Base-by-base conservation (phyloP, 2,329 filamentous ascomycete species). In the Acrodontium crateriforme region DNA sequence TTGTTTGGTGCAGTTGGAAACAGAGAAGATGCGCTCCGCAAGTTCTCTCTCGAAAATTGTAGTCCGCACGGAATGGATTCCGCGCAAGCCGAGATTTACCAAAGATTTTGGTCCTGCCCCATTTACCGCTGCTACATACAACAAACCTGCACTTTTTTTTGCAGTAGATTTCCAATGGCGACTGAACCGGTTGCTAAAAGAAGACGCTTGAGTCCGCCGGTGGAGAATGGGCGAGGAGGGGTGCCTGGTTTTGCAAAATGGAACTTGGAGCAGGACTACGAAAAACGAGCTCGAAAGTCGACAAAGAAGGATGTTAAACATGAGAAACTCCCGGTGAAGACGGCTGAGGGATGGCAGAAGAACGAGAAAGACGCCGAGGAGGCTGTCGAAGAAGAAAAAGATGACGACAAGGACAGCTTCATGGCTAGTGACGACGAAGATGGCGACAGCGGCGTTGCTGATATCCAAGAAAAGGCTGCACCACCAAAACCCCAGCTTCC, bases 231-330 rank as follows among this genome's bases (percentile, higher is more conserved):
- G 12, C 20, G 16, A 7, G 24, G 27, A 9, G n/a, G n/a, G n/a
- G 29, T 43, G 6, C 39, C 44, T n/a, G 49, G 46, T 19, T 51
- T 51, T 26, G 44, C 80, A 34, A 76, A 74, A 55, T 95, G 87
- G 84, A 74, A 93, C 47, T 67, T 93, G 26, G 89, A 93, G 60
- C 79, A 92, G 50, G 78, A 82, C 53, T 95, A 94, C 62, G 84
- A 92, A 55, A 70, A 70, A 36, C 73, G 74, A 41, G 74, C 79
- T 25, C 69, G 81, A 43, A 89, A 89, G 53, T n/a, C n/a, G n/a
- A 58, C 67, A 18, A 76, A 72, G 48, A 81, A 83, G 52, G 67
- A 69, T 31, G 70, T 74, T 44, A 79, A 85, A 49, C 77, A 62
- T 49, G 82, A 71, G 19, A 71, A 77, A 43, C 63, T 98, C 18